Percentiles rank a stretch among this genome's conserved stretches.
phyloP scores from a whole-genome alignment of 1,284 basidiomycete species.

The Lentinus polychrous region DNA sequence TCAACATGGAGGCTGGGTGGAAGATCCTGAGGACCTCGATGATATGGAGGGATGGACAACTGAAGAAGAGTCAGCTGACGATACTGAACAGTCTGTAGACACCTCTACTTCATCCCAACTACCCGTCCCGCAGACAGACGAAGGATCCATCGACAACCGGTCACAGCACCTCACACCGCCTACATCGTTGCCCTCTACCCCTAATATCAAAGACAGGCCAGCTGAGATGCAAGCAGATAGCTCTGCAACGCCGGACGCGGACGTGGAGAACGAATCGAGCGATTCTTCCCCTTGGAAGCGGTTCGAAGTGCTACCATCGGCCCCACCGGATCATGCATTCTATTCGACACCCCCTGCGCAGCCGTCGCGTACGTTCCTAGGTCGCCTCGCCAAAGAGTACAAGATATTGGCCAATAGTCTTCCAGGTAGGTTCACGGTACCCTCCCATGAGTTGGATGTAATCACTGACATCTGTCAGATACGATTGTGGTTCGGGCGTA shows the following conservation, averaged over 20 bases:
- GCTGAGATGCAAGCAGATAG: conserved; percentile 6
- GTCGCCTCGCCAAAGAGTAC: conserved; percentile 79
- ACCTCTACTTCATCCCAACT: not conserved
- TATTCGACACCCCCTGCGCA: conserved; percentile 51
- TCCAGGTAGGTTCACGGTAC: conserved; percentile 52
- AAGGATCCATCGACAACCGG: conserved; percentile 8
- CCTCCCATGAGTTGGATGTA: conserved; percentile 6
- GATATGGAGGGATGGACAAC: conserved; percentile 22
- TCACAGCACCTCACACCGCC: conserved; percentile 12
- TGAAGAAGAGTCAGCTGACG: conserved; percentile 16
- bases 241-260: conserved; percentile 11
- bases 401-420: conserved; percentile 72
- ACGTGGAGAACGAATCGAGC: conserved; percentile 8
- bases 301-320: conserved; percentile 70
- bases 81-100: not conserved
- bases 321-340: conserved; percentile 80
- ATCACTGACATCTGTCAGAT: conserved; percentile 31
- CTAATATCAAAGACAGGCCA: conserved; percentile 22
- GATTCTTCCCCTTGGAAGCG: conserved; percentile 54
- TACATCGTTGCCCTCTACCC: conserved; percentile 16
- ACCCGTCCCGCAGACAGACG: not conserved
- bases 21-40: conserved; percentile 26
- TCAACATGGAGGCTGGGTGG: conserved; percentile 44
- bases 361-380: conserved; percentile 67
- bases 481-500: conserved; percentile 68